Base-by-base conservation (phyloP, 2,329 filamentous ascomycete genomes). In the Venturiaceae sp. region DNA sequence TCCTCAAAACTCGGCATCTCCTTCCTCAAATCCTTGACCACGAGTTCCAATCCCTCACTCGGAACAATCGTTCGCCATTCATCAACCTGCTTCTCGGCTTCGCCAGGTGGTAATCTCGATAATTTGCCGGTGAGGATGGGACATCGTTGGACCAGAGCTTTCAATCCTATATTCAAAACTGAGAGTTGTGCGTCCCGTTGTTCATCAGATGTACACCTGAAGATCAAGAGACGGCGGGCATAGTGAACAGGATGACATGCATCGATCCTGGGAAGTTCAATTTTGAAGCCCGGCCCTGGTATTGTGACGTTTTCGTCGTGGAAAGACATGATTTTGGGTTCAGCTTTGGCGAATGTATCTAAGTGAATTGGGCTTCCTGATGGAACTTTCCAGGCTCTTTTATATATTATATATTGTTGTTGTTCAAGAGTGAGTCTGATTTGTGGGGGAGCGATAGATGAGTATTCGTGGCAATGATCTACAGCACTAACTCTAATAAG, bases 11-110 rank as follows among this genome's bases (percentile, higher is more conserved):
- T 34, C 23, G 26, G 56, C 28, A 58, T 33, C 19, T 11, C 14
- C 21, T 21, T 16, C 54, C 46, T 34, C 46, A 58, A 16, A 37
- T 58, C 56, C n/a, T 46, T 52, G 19, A 55, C 36, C 9, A 37
- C 7, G 5, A 58, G 33, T 9, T 55, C 9, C 9, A 58, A 36
- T n/a, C 56, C 56, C 26, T 41, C 26, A 33, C 47, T 33, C 6
- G 46, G 46, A 33, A 37, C 44, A 26, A 58, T 58, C 2, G 46
- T 55, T 23, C 56, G 56, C 56, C 56, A 58, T 14, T 53, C 56
- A n/a, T 30, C 41, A 21, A 33, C 32, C 23, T 55, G 37, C 23
- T 21, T 37, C 16, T 26, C 28, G 33, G 46, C 56, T 52, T 58
- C 56, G 3, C 34, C 30, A 13, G 39, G 32, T 16, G 28, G 39